phyloP scores from a whole-genome alignment of 2,329 filamentous ascomycete genomes.

The Aspergillus pseudotamarii region DNA sequence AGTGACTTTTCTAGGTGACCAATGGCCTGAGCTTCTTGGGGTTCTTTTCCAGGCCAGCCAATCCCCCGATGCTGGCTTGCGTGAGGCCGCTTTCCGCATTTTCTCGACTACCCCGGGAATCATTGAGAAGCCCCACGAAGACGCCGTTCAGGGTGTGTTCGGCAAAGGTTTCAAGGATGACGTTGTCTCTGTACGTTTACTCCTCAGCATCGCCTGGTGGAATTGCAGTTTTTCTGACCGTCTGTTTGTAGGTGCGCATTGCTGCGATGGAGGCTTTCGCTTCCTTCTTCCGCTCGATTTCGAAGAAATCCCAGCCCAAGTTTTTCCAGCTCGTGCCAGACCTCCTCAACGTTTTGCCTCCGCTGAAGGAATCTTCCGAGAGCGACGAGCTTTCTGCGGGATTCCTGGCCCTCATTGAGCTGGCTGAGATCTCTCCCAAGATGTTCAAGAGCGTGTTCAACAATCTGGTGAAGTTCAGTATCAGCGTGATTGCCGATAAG shows the following conservation, averaged over 20 bases:
- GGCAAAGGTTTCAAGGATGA: constrained; percentile 89
- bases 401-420: constrained; percentile 85
- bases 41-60: constrained; percentile 90
- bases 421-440: constrained; percentile 90
- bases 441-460: constrained; percentile 98
- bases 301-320: constrained; percentile 84
- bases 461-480: constrained; percentile 87
- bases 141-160: constrained; percentile 85
- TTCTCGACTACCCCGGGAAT: constrained; percentile 94
- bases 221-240: constrained; percentile 13
- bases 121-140: constrained; percentile 94
- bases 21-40: constrained; percentile 86
- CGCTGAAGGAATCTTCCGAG: constrained; percentile 87
- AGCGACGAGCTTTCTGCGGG: constrained; percentile 90
- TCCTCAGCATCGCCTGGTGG: background rate
- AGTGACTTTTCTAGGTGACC: constrained; percentile 61
- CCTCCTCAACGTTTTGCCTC: constrained; percentile 90
- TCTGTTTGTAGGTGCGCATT: constrained; percentile 70
- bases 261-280: constrained; percentile 96
- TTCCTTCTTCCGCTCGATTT: constrained; percentile 88
- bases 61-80: constrained; percentile 77
- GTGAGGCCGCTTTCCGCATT: constrained; percentile 91
- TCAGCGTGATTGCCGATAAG: constrained; percentile 94
- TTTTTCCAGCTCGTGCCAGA: constrained; percentile 87
- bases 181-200: constrained; percentile 67